Conservation (phyloP, 2,329 filamentous ascomycete genomes). For the Purpureocillium takamizusanense region DNA sequence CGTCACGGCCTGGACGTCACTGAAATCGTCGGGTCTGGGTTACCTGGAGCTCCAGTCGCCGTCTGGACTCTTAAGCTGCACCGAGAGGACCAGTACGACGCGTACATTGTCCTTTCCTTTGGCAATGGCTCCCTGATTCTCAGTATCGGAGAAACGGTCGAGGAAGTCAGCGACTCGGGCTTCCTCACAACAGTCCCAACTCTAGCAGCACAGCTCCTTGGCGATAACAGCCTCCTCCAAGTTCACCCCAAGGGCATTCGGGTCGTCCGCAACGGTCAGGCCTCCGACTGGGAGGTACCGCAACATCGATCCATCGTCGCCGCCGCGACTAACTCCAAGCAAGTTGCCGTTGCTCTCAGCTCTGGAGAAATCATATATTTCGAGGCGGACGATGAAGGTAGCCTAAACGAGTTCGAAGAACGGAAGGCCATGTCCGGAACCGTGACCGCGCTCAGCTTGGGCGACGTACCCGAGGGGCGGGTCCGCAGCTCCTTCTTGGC, state of each 20-base stretch:
- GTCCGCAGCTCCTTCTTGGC: conserved; percentile 86
- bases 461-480: conserved; percentile 83
- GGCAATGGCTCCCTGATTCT: conserved; percentile 83
- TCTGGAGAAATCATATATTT: conserved; percentile 98
- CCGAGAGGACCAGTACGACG: conserved; percentile 74
- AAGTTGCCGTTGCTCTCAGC: conserved; percentile 88
- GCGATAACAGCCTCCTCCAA: conserved; percentile 85
- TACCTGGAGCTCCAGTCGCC: conserved; percentile 78
- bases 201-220: conserved; percentile 85
- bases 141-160: conserved; percentile 92
- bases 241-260: conserved; percentile 95
- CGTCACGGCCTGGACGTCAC: conserved; percentile 90
- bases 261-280: conserved; percentile 68
- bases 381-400: conserved; percentile 89
- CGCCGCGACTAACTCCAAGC: conserved; percentile 83
- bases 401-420: conserved; percentile 87
- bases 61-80: conserved; percentile 94
- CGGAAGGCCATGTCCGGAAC: conserved; percentile 93
- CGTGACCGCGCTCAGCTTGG: conserved; percentile 88
- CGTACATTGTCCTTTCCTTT: conserved; percentile 93
- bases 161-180: conserved; percentile 88
- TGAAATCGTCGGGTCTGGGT: conserved; percentile 88
- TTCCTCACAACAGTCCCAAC: conserved; percentile 86
- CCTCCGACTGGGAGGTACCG: conserved; percentile 91
- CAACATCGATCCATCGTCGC: conserved; percentile 93